Evolutionary conservation across 2,329 filamentous ascomycete genomes (phyloP).

Genomic region (Penicillium sp.): DNA sequence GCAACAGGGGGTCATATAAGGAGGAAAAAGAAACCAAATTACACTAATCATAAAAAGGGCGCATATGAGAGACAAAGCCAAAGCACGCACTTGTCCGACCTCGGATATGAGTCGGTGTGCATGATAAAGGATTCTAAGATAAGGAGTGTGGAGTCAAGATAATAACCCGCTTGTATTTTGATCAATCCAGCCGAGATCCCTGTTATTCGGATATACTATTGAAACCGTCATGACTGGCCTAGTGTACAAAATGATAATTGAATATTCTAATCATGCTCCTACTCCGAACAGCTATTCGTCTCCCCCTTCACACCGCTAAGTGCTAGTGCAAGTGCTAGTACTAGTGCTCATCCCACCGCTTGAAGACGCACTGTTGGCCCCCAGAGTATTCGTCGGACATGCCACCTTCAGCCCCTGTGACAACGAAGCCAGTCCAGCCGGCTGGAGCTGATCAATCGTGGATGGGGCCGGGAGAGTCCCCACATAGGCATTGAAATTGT

Average conservation of each 20-base stretch:
- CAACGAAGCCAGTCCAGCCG: slow-evolving; percentile 33
- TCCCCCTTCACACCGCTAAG: background rate
- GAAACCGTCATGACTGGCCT: background rate
- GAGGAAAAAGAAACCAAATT: background rate
- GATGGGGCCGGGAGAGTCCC: slow-evolving; percentile 48
- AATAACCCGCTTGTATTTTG: background rate
- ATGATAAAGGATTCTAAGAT: slow-evolving; percentile 8
- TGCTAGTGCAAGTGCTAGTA: background rate
- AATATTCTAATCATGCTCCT: background rate
- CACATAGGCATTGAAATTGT: slow-evolving; percentile 60
- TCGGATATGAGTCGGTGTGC: slow-evolving; percentile 12
- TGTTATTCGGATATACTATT: background rate
- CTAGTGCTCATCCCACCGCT: background rate
- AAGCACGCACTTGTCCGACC: background rate
- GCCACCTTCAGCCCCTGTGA: slow-evolving; percentile 29
- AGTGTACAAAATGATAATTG: background rate
- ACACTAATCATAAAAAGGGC: background rate
- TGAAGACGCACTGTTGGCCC: background rate
- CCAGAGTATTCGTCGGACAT: slow-evolving; percentile 31
- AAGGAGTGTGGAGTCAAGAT: slow-evolving; percentile 4
- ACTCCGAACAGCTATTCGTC: background rate
- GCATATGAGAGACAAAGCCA: background rate
- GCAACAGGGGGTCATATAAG: slow-evolving; percentile 1
- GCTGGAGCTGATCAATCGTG: slow-evolving; percentile 37
- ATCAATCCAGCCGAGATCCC: background rate